A percentile compares a stretch with the other conserved stretches of the same genome.
Evolutionary conservation across 805 yeast species (phyloP).

Genomic region (Zygosaccharomyces lentus): DNA sequence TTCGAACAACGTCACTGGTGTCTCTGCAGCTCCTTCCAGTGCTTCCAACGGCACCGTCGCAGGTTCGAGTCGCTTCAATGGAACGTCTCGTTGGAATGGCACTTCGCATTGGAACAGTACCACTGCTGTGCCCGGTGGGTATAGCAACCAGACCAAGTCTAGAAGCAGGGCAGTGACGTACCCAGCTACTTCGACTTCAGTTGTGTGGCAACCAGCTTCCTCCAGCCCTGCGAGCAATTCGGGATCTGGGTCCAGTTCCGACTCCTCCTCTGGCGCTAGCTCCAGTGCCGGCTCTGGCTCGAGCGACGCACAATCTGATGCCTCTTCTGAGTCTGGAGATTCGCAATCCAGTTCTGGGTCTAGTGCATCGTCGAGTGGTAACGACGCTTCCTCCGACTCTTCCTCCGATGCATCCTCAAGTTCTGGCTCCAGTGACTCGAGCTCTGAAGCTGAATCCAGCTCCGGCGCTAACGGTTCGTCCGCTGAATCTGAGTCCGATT

Average conservation of each 20-base stretch:
- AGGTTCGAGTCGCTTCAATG: not conserved
- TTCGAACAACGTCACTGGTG: not conserved
- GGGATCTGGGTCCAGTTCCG: not conserved
- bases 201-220: not conserved
- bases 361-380: not conserved
- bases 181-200: not conserved
- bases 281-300: not conserved
- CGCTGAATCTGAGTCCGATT: conserved; percentile 1
- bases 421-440: not conserved
- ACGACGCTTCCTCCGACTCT: conserved; percentile 4
- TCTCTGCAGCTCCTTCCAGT: conserved; percentile 1
- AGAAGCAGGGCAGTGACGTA: too few relatives aligned
- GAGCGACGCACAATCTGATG: not conserved
- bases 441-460: not conserved
- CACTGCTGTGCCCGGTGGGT: not conserved
- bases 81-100: not conserved
- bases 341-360: not conserved
- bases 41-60: not conserved
- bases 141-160: not conserved
- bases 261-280: not conserved
- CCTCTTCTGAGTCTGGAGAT: too few relatives aligned
- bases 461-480: not conserved
- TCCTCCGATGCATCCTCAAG: conserved; percentile 1
- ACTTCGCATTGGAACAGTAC: not conserved
- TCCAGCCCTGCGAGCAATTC: not conserved